Percentiles rank a stretch among this genome's conserved stretches.
These are phyloP conservation scores for Schwanniomyces vanrijiae DNA, from an alignment of 805 yeast species.

Conservation along the genomic window DNA sequence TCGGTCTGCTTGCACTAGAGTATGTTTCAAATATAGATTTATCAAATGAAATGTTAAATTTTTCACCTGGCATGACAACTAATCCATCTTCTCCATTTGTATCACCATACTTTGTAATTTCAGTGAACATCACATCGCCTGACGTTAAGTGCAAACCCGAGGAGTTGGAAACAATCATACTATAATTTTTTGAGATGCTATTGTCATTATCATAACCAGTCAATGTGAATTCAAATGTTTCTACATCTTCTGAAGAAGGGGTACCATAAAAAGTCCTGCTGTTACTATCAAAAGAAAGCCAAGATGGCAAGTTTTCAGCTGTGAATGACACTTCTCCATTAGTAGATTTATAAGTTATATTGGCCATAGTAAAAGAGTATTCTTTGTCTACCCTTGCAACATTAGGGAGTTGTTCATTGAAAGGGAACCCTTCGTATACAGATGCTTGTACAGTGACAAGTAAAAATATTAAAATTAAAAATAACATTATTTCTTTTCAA, in stretches of 20 bases:
- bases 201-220: constrained; percentile 57
- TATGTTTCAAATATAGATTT: constrained; percentile 53
- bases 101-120: constrained; percentile 62
- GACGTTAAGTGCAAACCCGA: constrained; percentile 53
- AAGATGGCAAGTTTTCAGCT: constrained; percentile 62
- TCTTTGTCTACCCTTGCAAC: constrained; percentile 70
- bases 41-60: constrained; percentile 66
- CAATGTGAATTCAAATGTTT: constrained; percentile 45
- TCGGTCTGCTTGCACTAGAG: constrained; percentile 43
- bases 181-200: constrained; percentile 46
- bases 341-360: constrained; percentile 58
- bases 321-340: constrained; percentile 52
- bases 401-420: constrained; percentile 80
- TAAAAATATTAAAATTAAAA: constrained; percentile 10
- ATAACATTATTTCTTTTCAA: constrained; percentile 8
- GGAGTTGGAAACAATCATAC: constrained; percentile 58
- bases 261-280: constrained; percentile 69
- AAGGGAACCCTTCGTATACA: constrained; percentile 71
- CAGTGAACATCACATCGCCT: constrained; percentile 44
- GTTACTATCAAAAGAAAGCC: constrained; percentile 72
- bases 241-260: constrained; percentile 49
- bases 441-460: constrained; percentile 31
- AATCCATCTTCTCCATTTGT: constrained; percentile 78
- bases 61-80: constrained; percentile 68
- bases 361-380: constrained; percentile 66